Evolutionary conservation across 495 filamentous ascomycete species (phyloP), one percentile per base, ranked within the genome.

Genomic region (Penicilliopsis zonata): DNA sequence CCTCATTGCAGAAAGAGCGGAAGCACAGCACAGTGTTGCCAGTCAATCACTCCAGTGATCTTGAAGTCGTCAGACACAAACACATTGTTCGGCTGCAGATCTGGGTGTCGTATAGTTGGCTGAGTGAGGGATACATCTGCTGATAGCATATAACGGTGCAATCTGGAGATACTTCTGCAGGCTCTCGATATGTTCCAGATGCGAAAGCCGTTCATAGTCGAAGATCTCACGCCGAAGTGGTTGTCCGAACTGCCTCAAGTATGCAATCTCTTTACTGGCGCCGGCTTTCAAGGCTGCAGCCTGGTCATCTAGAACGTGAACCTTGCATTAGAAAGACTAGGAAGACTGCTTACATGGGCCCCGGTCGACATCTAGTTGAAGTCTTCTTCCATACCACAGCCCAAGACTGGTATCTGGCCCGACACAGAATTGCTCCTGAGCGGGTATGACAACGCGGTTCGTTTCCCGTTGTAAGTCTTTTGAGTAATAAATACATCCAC

Each of bases 61-160:
- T 52, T 30, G 3, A 42, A 18, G 0, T 37, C 6, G 9, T 31
- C 10, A 4, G 40, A 35, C 3, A 49, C 16, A 7, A 52, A 30
- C 15, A 51, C 40, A 18, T 47, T 48, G 23, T 46, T 47, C 1
- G 44, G 44, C 31, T 41, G 40, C 12, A 51, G 37, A 28, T 51
- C 48, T 4, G 48, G 48, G 28, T 47, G 42, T 19, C 44, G 42
- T 17, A 51, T 18, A 0, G 25, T 18, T 5, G 39, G 48, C 2
- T 35, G 30, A 29, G 12, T 5, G 26, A 28, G 21, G n/a, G 21
- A 6, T 6, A 6, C 21, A n/a, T 23, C n/a, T n/a, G n/a, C n/a
- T n/a, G n/a, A n/a, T n/a, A n/a, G n/a, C n/a, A n/a, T n/a, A n/a
- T n/a, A n/a, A 10, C 15, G 40, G 40, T 10, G 43, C 33, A 28